These are phyloP conservation scores for Eucalyptus curtisii DNA, from an alignment of 345 rosid genomes.

Conservation along the genomic window DNA sequence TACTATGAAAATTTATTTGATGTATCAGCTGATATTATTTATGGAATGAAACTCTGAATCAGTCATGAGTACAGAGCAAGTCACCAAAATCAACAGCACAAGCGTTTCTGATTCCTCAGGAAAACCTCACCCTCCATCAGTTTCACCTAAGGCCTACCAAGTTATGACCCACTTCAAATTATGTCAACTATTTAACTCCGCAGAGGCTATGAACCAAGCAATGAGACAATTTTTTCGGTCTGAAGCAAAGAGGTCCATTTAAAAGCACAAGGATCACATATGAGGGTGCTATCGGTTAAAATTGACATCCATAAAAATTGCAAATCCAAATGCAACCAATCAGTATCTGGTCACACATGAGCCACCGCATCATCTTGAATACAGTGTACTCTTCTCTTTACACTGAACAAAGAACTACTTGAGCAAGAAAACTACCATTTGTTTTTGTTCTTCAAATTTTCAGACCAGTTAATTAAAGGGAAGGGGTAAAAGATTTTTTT, in stretches of 20 bases:
- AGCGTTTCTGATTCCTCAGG: not conserved
- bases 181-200: not conserved
- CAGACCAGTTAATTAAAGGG: not conserved
- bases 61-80: not conserved
- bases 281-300: not conserved
- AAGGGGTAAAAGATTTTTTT: not conserved
- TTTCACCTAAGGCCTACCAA: not conserved
- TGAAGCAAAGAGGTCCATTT: not conserved
- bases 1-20: not conserved
- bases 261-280: not conserved
- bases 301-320: not conserved
- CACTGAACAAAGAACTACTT: not conserved
- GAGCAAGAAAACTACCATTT: not conserved
- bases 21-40: not conserved
- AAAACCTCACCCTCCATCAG: not conserved
- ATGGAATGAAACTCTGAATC: not conserved
- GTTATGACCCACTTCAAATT: not conserved
- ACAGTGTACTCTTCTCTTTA: not conserved
- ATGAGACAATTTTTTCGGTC: not conserved
- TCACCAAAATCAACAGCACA: not conserved
- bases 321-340: not conserved
- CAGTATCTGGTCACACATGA: not conserved
- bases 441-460: not conserved
- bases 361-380: not conserved
- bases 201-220: not conserved